Conservation (phyloP, 2,329 filamentous ascomycete genomes). For the Aquanectria penicillioides region DNA sequence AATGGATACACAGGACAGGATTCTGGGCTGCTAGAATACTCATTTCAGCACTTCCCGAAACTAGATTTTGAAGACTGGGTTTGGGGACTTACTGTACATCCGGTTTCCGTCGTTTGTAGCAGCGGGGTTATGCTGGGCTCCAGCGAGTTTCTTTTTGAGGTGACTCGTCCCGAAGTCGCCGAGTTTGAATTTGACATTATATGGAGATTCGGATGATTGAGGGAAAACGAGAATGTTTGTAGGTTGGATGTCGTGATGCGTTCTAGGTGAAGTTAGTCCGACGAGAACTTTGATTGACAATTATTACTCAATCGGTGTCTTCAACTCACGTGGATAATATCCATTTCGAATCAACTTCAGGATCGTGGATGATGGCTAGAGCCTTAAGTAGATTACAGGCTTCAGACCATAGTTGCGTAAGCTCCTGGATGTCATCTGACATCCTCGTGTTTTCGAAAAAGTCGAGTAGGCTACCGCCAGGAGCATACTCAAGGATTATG, state of each 20-base stretch:
- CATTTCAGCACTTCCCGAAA: neutral
- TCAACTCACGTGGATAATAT: neutral
- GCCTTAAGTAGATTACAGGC: constrained; percentile 3
- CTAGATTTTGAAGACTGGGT: too few species aligned
- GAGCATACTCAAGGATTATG: constrained; percentile 19
- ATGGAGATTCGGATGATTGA: neutral
- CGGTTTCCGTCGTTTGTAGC: constrained; percentile 5
- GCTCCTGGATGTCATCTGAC: neutral
- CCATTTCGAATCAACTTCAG: neutral
- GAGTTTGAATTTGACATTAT: constrained; percentile 13
- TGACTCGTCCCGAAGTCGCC: constrained; percentile 23
- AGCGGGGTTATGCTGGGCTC: fast-evolving
- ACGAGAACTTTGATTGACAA: neutral
- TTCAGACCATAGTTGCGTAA: neutral
- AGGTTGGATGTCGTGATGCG: constrained; percentile 27
- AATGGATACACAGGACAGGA: neutral
- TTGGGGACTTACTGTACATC: constrained; percentile 22
- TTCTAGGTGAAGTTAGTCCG: neutral
- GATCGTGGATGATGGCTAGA: neutral
- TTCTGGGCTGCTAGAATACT: constrained; percentile 15
- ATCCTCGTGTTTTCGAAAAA: neutral
- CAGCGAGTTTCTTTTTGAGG: neutral
- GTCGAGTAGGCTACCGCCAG: neutral
- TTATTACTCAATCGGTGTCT: neutral
- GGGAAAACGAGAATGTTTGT: constrained; percentile 27